A percentile compares a stretch with the other conserved stretches of the same genome.
Conservation (phyloP, 352 stramenopile species). For the Phytophthora colocasiae region DNA sequence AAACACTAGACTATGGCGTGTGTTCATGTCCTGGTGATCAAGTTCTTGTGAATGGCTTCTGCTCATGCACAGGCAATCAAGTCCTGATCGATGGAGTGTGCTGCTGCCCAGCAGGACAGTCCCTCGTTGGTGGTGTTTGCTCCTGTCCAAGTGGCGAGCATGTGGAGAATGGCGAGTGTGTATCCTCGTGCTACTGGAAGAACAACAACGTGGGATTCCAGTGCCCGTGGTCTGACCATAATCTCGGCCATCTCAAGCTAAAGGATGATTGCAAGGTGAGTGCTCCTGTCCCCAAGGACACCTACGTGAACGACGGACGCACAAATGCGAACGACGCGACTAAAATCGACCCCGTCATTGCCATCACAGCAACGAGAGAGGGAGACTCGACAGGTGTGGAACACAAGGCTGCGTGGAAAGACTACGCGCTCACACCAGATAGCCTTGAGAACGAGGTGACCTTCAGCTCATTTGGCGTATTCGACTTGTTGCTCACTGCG, state of each 20-base stretch:
- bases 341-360: conserved; percentile 8
- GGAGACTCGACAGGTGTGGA: background rate
- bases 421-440: conserved; percentile 4
- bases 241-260: background rate
- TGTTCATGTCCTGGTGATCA: conserved; percentile 3
- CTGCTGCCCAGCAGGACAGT: background rate
- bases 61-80: background rate
- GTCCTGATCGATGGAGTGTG: background rate
- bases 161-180: background rate
- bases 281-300: conserved; percentile 24
- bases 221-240: conserved; percentile 1
- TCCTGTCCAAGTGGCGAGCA: conserved; percentile 7
- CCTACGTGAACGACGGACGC: conserved; percentile 30
- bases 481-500: conserved; percentile 32
- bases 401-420: conserved; percentile 17
- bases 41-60: background rate
- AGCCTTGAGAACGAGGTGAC: conserved; percentile 28
- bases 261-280: conserved; percentile 11
- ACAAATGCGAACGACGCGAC: conserved; percentile 16
- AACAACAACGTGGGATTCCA: conserved; percentile 7
- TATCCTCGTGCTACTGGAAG: conserved; percentile 20
- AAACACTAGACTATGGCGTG: background rate
- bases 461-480: conserved; percentile 37
- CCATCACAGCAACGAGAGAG: conserved; percentile 21
- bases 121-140: background rate